Conservation (phyloP, 1,139 yeast genomes). For the Yamadazyma mexicana region DNA sequence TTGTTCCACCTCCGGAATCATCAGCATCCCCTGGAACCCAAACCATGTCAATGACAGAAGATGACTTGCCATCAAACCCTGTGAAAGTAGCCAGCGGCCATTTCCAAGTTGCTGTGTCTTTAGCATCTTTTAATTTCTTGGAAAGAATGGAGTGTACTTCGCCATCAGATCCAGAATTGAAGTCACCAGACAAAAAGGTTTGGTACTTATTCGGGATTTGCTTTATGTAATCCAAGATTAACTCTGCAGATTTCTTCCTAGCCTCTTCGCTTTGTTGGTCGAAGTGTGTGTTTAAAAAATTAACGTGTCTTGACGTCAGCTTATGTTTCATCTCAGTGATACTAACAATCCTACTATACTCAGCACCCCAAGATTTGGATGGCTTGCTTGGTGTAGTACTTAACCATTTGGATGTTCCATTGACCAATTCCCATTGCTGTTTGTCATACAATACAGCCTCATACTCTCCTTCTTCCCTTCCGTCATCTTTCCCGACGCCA, state of each 20-base stretch:
- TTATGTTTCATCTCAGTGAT: conserved; percentile 31
- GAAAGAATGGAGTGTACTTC: conserved; percentile 22
- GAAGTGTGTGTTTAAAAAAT: conserved; percentile 42
- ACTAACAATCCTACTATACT: conserved; percentile 43
- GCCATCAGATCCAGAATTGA: conserved; percentile 15
- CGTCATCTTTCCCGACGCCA: conserved; percentile 52
- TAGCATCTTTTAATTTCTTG: too few relatives aligned
- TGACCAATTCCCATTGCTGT: conserved; percentile 27
- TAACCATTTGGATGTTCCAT: conserved; percentile 44
- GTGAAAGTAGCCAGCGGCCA: too few relatives aligned
- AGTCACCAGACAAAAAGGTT: conserved; percentile 30
- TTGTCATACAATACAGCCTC: conserved; percentile 44
- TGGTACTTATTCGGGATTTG: conserved; percentile 30
- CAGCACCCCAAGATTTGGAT: conserved; percentile 44
- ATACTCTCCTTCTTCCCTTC: conserved; percentile 41
- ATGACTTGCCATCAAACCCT: too few relatives aligned
- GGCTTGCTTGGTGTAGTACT: conserved; percentile 44
- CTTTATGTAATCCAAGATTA: conserved; percentile 32
- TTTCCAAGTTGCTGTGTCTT: too few relatives aligned
- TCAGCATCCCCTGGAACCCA: too few relatives aligned
- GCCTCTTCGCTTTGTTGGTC: conserved; percentile 42
- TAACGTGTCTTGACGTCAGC: conserved; percentile 23
- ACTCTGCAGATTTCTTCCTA: conserved; percentile 27
- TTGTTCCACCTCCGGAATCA: too few relatives aligned
- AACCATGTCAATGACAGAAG: too few relatives aligned